phyloP scores from a whole-genome alignment of 2,329 filamentous ascomycete species.

The Colletotrichum euphorbiae region DNA sequence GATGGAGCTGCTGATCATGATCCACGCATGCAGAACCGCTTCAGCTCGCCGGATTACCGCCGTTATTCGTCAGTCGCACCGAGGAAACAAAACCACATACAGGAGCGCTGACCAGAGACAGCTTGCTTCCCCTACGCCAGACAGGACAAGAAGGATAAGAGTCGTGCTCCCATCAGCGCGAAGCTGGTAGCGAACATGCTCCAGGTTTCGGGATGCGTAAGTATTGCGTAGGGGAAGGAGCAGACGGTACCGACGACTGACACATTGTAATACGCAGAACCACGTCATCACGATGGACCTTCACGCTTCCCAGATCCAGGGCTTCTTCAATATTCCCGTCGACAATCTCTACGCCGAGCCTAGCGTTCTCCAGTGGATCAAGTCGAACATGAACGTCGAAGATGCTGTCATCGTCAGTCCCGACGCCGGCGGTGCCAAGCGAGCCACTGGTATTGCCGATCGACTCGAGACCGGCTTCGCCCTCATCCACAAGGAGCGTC shows the following conservation, averaged over 20 bases:
- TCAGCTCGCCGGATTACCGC: constrained; percentile 84
- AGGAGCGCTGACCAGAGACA: constrained; percentile 16
- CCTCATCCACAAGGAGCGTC: constrained; percentile 84
- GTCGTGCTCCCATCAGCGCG: constrained; percentile 86
- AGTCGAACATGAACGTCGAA: constrained; percentile 78
- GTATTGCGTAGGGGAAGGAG: not conserved
- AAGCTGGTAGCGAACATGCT: constrained; percentile 94
- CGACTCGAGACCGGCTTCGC: constrained; percentile 86
- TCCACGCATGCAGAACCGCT: constrained; percentile 78
- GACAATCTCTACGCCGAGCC: constrained; percentile 87
- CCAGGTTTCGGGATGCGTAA: constrained; percentile 79
- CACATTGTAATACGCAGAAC: constrained; percentile 18
- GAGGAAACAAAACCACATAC: not conserved
- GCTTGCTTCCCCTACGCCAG: constrained; percentile 92
- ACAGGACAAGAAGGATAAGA: constrained; percentile 91
- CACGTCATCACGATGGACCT: constrained; percentile 86
- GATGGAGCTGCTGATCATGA: constrained; percentile 95
- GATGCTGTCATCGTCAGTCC: constrained; percentile 90
- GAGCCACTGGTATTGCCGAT: constrained; percentile 87
- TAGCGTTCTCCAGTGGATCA: constrained; percentile 85
- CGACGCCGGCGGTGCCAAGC: constrained; percentile 88
- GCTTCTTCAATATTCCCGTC: constrained; percentile 82
- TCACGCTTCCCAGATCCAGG: constrained; percentile 87
- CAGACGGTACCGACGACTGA: not conserved
- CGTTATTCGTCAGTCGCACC: constrained; percentile 63